Evolutionary conservation across 176 grass and related monocot genomes (phyloP).

Genomic region (Themeda triandra): DNA sequence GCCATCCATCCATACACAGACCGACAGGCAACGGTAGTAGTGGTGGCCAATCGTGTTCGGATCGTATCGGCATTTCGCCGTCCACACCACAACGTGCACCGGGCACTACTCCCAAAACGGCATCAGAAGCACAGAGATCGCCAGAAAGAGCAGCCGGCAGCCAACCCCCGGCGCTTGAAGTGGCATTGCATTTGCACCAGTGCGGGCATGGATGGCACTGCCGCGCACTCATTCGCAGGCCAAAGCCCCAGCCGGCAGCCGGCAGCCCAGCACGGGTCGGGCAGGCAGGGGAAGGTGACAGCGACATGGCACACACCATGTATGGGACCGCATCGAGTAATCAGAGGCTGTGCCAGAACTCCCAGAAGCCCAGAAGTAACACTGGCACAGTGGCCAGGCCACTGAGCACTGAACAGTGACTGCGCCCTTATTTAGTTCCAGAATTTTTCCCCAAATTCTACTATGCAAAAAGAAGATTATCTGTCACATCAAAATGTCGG

Average conservation of each 20-base stretch:
- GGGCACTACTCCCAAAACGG: conserved; percentile 9
- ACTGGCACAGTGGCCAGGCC: not conserved
- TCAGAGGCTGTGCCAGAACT: conserved; percentile 3
- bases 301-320: conserved; percentile 29
- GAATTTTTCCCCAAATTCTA: too few species aligned
- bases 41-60: too few species aligned
- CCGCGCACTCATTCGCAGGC: not conserved
- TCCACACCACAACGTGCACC: not conserved
- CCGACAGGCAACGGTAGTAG: too few species aligned
- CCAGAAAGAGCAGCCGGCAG: not conserved
- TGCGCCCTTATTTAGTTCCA: too few species aligned
- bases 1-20: too few species aligned
- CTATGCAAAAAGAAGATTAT: too few species aligned
- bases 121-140: not conserved
- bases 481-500: too few species aligned
- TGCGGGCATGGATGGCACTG: not conserved
- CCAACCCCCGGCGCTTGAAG: too few species aligned
- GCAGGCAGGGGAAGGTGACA: conserved; percentile 15
- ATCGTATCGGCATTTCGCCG: not conserved
- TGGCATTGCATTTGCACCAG: not conserved
- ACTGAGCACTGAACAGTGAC: not conserved
- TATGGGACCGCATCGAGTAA: not conserved
- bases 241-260: not conserved
- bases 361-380: not conserved
- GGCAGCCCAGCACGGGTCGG: not conserved